Conservation (phyloP, 306 rosid species). For the Cicer arietinum region DNA sequence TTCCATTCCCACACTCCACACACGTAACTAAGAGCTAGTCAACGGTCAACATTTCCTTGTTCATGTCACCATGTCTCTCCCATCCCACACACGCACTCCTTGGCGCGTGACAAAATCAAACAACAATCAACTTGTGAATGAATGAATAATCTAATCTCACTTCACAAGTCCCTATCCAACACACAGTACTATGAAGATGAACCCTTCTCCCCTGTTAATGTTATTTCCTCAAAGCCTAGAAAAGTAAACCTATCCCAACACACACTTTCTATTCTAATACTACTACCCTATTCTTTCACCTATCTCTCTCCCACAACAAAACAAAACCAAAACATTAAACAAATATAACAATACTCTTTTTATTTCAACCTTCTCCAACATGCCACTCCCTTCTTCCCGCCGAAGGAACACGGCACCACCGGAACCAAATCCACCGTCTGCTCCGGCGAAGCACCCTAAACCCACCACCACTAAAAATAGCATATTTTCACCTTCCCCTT, state of each 20-base stretch:
- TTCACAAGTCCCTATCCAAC: conserved; percentile 50
- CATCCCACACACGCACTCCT: conserved; percentile 9
- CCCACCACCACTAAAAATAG: conserved; percentile 41
- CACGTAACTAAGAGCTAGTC: conserved; percentile 50
- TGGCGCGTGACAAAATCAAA: conserved; percentile 53
- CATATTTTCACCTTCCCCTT: conserved; percentile 36
- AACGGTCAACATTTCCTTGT: conserved; percentile 52
- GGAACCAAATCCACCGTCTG: conserved; percentile 46
- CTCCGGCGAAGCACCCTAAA: conserved; percentile 42
- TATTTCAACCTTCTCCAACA: not conserved
- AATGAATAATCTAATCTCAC: conserved; percentile 36
- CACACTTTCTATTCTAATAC: conserved; percentile 2
- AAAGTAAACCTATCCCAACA: not conserved
- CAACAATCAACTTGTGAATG: not conserved
- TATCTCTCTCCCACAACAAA: not conserved
- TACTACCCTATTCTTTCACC: not conserved
- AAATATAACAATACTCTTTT: not conserved
- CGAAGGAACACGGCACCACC: conserved; percentile 57
- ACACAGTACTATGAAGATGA: not conserved
- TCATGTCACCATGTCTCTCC: no score
- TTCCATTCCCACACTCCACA: conserved; percentile 24
- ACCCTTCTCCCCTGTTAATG: not conserved
- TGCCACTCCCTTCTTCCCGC: conserved; percentile 61
- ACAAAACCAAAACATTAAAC: not conserved
- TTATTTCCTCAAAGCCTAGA: conserved; percentile 14